These are phyloP conservation scores for Exobasidium cylindrosporum DNA, from an alignment of 1,284 basidiomycete genomes.

Conservation along the genomic window DNA sequence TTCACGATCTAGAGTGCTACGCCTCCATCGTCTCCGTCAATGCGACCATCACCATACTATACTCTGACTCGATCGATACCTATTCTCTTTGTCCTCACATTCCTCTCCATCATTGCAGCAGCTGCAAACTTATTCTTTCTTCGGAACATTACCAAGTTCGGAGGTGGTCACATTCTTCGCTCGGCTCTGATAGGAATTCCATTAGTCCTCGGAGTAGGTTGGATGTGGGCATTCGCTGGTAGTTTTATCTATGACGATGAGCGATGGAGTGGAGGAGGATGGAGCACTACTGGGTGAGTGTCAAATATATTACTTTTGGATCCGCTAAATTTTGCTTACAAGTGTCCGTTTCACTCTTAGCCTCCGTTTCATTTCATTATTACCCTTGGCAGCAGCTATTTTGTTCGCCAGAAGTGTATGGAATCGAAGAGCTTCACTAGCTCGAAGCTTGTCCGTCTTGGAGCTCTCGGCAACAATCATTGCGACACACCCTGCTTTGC, in stretches of 20 bases:
- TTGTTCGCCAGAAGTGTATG: conserved; percentile 70
- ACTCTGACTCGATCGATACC: conserved; percentile 72
- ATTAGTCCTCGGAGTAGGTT: conserved; percentile 72
- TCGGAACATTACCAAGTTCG: conserved; percentile 31
- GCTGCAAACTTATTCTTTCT: conserved; percentile 61
- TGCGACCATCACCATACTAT: conserved; percentile 58
- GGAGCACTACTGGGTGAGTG: conserved; percentile 74
- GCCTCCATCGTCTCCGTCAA: conserved; percentile 31
- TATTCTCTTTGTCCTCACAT: conserved; percentile 70
- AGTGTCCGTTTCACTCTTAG: conserved; percentile 50
- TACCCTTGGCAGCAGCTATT: conserved; percentile 70
- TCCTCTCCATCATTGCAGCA: conserved; percentile 75
- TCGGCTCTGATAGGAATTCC: conserved; percentile 60
- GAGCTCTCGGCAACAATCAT: conserved; percentile 76
- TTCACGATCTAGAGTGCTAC: not conserved
- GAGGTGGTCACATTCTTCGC: conserved; percentile 34
- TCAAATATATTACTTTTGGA: too few relatives aligned
- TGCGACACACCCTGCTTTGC: conserved; percentile 73
- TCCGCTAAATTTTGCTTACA: too few relatives aligned
- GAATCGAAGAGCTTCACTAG: conserved; percentile 64
- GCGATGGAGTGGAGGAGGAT: conserved; percentile 67
- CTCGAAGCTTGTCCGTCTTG: conserved; percentile 69
- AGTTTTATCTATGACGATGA: conserved; percentile 80
- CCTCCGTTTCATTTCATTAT: conserved; percentile 71
- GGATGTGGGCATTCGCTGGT: conserved; percentile 81